Conservation (phyloP, 2,329 filamentous ascomycete genomes). For the Septoria linicola region DNA sequence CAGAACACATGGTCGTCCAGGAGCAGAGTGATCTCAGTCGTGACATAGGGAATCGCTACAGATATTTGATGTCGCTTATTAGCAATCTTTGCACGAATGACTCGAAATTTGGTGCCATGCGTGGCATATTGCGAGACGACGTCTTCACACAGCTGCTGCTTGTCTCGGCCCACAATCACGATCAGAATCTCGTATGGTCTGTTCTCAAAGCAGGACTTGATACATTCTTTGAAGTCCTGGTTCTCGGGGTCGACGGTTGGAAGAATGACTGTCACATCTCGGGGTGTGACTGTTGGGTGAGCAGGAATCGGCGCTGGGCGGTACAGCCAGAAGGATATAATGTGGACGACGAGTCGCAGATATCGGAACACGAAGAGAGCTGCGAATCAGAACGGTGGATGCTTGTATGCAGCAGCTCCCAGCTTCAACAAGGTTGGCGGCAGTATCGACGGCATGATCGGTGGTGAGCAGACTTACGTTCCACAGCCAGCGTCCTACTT, state of each 20-base stretch:
- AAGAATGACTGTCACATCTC: slow-evolving; percentile 14
- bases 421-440: not conserved
- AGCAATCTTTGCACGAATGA: slow-evolving; percentile 1
- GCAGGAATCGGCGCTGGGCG: slow-evolving; percentile 3
- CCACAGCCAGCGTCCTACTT: no score
- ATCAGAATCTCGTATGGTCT: slow-evolving; percentile 11
- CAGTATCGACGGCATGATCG: not conserved
- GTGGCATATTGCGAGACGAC: not conserved
- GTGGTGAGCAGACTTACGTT: not conserved
- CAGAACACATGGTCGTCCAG: slow-evolving; percentile 17
- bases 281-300: not conserved
- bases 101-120: not conserved
- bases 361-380: slow-evolving; percentile 17
- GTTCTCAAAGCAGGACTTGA: slow-evolving; percentile 7
- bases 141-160: not conserved
- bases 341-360: slow-evolving; percentile 12
- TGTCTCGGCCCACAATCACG: slow-evolving; percentile 12
- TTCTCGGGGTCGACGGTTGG: slow-evolving; percentile 18
- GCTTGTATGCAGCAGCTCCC: slow-evolving; percentile 1
- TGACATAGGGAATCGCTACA: slow-evolving; percentile 3
- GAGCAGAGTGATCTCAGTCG: slow-evolving; percentile 6
- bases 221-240: slow-evolving; percentile 13
- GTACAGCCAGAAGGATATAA: slow-evolving; percentile 14
- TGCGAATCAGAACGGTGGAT: slow-evolving; percentile 10
- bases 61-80: slow-evolving; percentile 18